These are phyloP conservation scores for Phlebiopsis gigantea DNA, from an alignment of 768 basidiomycete genomes.

Conservation along the genomic window DNA sequence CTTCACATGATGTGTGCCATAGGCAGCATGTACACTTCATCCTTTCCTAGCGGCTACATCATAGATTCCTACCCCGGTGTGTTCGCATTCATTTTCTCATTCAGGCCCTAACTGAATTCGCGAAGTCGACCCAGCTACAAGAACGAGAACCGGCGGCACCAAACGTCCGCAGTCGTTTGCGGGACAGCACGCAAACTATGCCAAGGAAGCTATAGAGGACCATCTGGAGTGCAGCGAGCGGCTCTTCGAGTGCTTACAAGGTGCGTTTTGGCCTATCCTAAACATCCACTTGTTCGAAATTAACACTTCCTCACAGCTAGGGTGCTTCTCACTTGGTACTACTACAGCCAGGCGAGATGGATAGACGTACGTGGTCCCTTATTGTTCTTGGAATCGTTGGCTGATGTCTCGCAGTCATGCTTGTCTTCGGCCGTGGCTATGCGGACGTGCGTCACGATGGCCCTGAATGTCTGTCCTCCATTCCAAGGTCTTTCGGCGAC, in stretches of 20 bases:
- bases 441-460: conserved; percentile 58
- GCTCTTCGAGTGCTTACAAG: conserved; percentile 60
- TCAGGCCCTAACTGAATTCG: not conserved
- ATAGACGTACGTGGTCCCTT: conserved; percentile 50
- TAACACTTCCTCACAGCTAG: conserved; percentile 36
- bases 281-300: not conserved
- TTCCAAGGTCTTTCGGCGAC: conserved; percentile 59
- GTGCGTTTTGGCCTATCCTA: too few species aligned
- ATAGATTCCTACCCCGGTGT: conserved; percentile 6
- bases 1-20: conserved; percentile 86
- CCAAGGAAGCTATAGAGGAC: conserved; percentile 46
- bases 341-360: conserved; percentile 77
- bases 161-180: conserved; percentile 55
- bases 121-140: conserved; percentile 3
- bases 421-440: conserved; percentile 51
- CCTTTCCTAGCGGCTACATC: not conserved
- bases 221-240: conserved; percentile 47
- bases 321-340: conserved; percentile 66
- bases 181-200: conserved; percentile 55
- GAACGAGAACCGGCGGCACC: conserved; percentile 35
- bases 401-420: conserved; percentile 45
- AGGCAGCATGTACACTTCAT: conserved; percentile 52
- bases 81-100: not conserved
- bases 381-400: not conserved
- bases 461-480: conserved; percentile 61